phyloP scores from a whole-genome alignment of 1,284 basidiomycete genomes.

The Vanrija sp. region DNA sequence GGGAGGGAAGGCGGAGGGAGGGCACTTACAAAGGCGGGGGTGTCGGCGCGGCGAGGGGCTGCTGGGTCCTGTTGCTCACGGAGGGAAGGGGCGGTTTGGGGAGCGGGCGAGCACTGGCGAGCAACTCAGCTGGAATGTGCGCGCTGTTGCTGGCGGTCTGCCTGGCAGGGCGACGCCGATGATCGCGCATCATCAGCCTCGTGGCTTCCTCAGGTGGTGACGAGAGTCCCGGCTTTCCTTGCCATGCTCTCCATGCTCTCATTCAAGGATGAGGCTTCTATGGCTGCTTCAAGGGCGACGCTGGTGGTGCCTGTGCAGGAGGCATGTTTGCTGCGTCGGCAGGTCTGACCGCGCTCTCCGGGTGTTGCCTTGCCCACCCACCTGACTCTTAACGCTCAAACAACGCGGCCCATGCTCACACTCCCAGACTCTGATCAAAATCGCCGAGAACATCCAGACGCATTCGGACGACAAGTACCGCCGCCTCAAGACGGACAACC shows the following conservation, averaged over 20 bases:
- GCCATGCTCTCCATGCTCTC: background rate
- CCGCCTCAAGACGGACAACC: constrained; percentile 34
- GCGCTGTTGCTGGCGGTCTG: background rate
- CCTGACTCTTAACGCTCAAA: background rate
- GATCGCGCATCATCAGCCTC: too few species aligned
- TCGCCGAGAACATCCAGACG: constrained; percentile 37
- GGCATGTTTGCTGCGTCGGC: background rate
- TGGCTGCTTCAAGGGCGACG: too few species aligned
- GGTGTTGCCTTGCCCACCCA: background rate
- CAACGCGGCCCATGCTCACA: background rate
- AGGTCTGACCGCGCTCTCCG: background rate
- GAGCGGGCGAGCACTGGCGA: too few species aligned
- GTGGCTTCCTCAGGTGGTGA: too few species aligned
- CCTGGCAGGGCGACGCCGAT: too few species aligned
- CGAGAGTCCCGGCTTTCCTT: too few species aligned
- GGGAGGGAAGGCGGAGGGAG: too few species aligned
- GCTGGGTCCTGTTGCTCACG: background rate
- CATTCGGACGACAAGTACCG: constrained; percentile 39
- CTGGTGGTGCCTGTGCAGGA: too few species aligned
- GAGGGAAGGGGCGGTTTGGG: too few species aligned
- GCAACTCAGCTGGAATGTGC: background rate
- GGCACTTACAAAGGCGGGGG: too few species aligned
- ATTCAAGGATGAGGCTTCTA: background rate
- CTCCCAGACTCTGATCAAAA: constrained; percentile 42
- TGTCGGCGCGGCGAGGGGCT: too few species aligned